Base-by-base conservation (phyloP, 768 basidiomycete species). In the Boletus vermiculosoides region DNA sequence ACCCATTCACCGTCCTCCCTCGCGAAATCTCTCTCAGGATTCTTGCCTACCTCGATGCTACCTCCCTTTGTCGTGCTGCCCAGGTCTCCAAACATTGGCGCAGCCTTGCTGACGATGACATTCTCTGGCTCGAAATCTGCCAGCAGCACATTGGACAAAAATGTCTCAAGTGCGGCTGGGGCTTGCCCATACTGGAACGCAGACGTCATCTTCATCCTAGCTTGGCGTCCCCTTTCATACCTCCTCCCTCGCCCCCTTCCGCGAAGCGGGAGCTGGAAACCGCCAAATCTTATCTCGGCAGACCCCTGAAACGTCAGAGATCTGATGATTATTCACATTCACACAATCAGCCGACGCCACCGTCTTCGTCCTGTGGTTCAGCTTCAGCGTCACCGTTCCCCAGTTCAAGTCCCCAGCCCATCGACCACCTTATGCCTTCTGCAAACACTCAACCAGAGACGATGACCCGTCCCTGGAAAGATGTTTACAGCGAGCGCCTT, bases 141-240 rank as follows among this genome's bases (percentile, higher is more conserved):
- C 93, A 96, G 68, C 97, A 99, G 70, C 97, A 99, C 60, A 98
- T 99, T 54, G 96, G 96, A 20, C 87, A 94, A 66, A 96, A 94
- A 67, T 99, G 97, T 66, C 84, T 82, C 64, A 97, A 96, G 72
- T 98, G 97, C 64, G 97, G 97, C 3, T 98, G 96, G 95, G 95
- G 94, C 18, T 77, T 99, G 45, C 97, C 97, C 16, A 79, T 97
- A 36, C 78, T 99, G 22, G 92, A 96, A 71, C 87, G 84, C 67
- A 84, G 83, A 60, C 80, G 86, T 25, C 60, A 73, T 25, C 74
- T 77, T 58, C 77, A 77, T 45, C 66, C 75, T 9, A 64, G 66
- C n/a, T 77, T 75, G 7, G 63, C 63, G 16, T 77, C 78, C 16
- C 77, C 77, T 18, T 75, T 73, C 54, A 63, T 69, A 9, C 70